Base-by-base conservation (phyloP, 2,329 filamentous ascomycete genomes). In the Madurella mycetomatis region DNA sequence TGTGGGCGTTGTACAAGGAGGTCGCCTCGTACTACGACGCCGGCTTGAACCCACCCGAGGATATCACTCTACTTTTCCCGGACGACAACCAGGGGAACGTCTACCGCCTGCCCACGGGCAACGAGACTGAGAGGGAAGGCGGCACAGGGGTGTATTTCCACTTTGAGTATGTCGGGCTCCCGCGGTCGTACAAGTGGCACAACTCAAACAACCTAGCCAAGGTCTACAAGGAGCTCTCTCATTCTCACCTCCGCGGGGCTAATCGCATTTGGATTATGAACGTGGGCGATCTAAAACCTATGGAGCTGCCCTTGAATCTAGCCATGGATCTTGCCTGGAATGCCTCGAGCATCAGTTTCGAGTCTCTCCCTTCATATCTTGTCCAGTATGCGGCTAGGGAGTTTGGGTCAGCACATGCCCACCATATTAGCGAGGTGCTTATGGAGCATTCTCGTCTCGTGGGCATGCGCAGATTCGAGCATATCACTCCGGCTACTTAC, bases 1-100 rank as follows among this genome's bases (percentile, higher is more conserved):
- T 85, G 52, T 80, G 83, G 73, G 83, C 82, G 11, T 65, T 87
- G 32, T 87, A 86, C 63, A 86, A 86, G 54, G 84, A 87, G 55
- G 82, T 87, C 0, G 79, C 82, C 60, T 77, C 76, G 11, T 83
- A 85, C 57, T 85, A 82, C 39, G 80, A 86, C 47, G 74, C 76
- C 0, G 82, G 83, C 0, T 73, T 86, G 58, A 66, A 73, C 1
- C 77, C 85, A 0, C 80, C 82, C 0, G 82, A 85, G 1, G 78
- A 85, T 58, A 76, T 86, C 7, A 86, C 80, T 0, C 68, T 86
- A 2, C 68, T 86, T 0, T 86, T 82, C 66, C 74, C 81, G 0
- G 83, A 86, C 53, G 83, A 86, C 58, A 86, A 85, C 58, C 83
- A 75, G 66, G 82, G 82, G 0, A 81, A 80, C 41, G 77, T 84